A percentile compares a stretch with the other conserved stretches of the same genome.
These are phyloP conservation scores for Solanum stenotomum DNA, from an alignment of 257 asterid species.

Conservation along the genomic window DNA sequence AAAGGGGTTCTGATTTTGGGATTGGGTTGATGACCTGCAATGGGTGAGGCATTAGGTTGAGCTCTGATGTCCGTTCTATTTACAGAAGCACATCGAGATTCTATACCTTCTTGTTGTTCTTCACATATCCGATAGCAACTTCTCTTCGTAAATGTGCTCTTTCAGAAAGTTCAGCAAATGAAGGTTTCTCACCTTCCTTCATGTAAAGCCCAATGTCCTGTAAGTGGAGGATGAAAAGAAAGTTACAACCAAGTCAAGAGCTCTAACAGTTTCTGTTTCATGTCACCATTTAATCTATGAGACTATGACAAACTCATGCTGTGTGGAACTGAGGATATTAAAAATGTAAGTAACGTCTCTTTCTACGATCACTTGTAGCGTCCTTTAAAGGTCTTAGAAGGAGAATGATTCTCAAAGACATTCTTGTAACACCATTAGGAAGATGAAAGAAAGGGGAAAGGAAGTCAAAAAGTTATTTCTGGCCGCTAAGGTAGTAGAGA, in stretches of 20 bases:
- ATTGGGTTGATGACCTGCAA: constrained; percentile 82
- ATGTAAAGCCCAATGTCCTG: constrained; percentile 78
- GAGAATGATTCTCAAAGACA: not conserved
- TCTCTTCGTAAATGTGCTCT: constrained; percentile 85
- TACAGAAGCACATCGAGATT: not conserved
- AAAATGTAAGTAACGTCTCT: not conserved
- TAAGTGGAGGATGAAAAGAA: not conserved
- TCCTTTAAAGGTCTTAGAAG: not conserved
- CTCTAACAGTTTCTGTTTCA: not conserved
- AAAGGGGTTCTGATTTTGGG: constrained; percentile 62
- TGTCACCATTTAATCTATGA: not conserved
- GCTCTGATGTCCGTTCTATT: not conserved
- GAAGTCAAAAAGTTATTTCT: not conserved
- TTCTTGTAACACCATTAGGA: not conserved
- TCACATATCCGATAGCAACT: constrained; percentile 90
- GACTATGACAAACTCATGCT: not conserved
- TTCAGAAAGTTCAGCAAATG: constrained; percentile 80
- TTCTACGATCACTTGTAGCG: not conserved
- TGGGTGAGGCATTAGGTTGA: not conserved
- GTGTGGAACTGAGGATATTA: not conserved
- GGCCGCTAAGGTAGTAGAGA: not conserved
- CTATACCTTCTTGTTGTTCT: constrained; percentile 60
- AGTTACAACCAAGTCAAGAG: constrained; percentile 3
- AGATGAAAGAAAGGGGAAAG: not conserved
- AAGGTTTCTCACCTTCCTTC: constrained; percentile 68